These are phyloP conservation scores for Fonsecaea pedrosoi DNA, from an alignment of 2,329 filamentous ascomycete genomes.

Conservation along the genomic window DNA sequence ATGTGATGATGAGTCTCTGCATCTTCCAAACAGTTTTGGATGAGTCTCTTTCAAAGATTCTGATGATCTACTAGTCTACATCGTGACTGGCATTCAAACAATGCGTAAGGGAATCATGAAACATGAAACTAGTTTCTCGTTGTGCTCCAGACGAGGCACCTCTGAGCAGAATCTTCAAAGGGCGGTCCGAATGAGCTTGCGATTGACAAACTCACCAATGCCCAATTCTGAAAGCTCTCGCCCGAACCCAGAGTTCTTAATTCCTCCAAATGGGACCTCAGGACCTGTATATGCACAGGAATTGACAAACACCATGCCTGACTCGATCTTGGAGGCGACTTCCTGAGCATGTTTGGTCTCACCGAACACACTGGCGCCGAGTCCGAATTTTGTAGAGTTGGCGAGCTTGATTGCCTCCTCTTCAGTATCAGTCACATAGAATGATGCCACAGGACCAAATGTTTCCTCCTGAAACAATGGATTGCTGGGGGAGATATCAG, in stretches of 20 bases:
- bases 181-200: slow-evolving; percentile 3
- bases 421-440: slow-evolving; percentile 67
- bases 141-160: not conserved
- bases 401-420: slow-evolving; percentile 45
- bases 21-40: no score
- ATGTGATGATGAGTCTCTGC: no score
- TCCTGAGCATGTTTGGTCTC: slow-evolving; percentile 68
- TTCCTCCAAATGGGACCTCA: slow-evolving; percentile 28
- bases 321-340: slow-evolving; percentile 52
- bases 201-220: slow-evolving; percentile 15
- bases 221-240: slow-evolving; percentile 21
- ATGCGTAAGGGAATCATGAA: not conserved
- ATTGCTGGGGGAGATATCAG: slow-evolving; percentile 79
- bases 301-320: slow-evolving; percentile 32
- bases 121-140: not conserved
- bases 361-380: slow-evolving; percentile 57
- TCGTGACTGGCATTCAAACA: no score
- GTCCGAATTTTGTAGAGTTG: slow-evolving; percentile 35
- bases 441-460: slow-evolving; percentile 74
- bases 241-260: slow-evolving; percentile 30
- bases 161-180: not conserved
- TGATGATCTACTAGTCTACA: no score
- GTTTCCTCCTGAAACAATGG: slow-evolving; percentile 89
- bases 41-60: no score
- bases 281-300: slow-evolving; percentile 8